Conservation (phyloP, 805 yeast genomes). For the Alloascoidea africana region DNA sequence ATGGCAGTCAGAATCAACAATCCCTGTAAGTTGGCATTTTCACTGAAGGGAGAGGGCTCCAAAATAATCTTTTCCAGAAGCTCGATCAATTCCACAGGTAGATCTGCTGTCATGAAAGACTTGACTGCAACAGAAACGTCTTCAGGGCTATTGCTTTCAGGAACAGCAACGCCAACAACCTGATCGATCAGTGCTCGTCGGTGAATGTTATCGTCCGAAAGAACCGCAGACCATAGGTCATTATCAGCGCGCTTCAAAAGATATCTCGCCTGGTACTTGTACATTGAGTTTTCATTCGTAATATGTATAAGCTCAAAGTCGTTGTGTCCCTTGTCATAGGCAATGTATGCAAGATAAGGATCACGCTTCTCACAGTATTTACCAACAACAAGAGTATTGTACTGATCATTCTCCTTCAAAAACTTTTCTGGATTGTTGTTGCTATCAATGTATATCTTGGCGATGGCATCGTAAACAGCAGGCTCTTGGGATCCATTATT, state of each 20-base stretch:
- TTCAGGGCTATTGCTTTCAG: slow-evolving; percentile 84
- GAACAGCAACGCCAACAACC: slow-evolving; percentile 91
- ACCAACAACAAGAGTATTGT: slow-evolving; percentile 93
- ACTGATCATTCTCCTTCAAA: slow-evolving; percentile 76
- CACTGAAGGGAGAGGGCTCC: slow-evolving; percentile 95
- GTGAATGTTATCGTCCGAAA: slow-evolving; percentile 62
- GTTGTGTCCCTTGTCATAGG: slow-evolving; percentile 89
- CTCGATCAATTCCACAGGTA: slow-evolving; percentile 88
- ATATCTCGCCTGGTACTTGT: slow-evolving; percentile 97
- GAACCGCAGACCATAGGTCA: slow-evolving; percentile 67
- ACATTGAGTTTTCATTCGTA: slow-evolving; percentile 96
- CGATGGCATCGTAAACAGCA: slow-evolving; percentile 87
- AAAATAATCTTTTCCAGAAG: slow-evolving; percentile 88
- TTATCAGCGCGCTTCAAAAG: slow-evolving; percentile 79
- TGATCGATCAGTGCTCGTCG: slow-evolving; percentile 89
- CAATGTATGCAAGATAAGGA: slow-evolving; percentile 94
- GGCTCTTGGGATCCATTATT: slow-evolving; percentile 72
- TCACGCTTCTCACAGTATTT: slow-evolving; percentile 98
- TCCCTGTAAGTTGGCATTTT: slow-evolving; percentile 90
- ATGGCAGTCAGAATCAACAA: slow-evolving; percentile 86
- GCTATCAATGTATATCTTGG: slow-evolving; percentile 94
- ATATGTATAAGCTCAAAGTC: slow-evolving; percentile 81
- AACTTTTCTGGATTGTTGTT: slow-evolving; percentile 96
- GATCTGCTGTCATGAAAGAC: slow-evolving; percentile 90
- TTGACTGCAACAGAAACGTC: slow-evolving; percentile 88